phyloP scores from a whole-genome alignment of 2,329 filamentous ascomycete genomes.

The Penicillium occitanis region DNA sequence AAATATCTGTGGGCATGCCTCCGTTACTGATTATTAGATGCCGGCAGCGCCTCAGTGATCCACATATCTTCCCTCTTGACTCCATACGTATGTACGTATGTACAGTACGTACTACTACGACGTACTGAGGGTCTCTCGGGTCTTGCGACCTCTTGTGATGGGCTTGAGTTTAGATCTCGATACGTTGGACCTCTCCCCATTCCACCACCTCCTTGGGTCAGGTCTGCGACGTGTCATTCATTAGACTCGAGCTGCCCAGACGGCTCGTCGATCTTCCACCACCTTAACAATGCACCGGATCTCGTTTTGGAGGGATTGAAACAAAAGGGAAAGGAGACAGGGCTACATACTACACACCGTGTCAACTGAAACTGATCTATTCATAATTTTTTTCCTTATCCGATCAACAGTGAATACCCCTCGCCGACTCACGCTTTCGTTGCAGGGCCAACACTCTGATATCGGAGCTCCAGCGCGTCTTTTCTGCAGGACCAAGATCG shows the following conservation, averaged over 20 bases:
- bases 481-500: constrained; percentile 17
- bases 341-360: background rate
- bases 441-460: constrained; percentile 22
- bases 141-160: background rate
- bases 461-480: constrained; percentile 9
- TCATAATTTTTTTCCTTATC: constrained; percentile 11
- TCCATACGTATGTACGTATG: constrained; percentile 9
- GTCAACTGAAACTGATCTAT: background rate
- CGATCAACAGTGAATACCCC: constrained; percentile 19
- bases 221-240: constrained; percentile 24
- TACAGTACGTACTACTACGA: constrained; percentile 10
- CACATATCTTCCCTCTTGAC: constrained; percentile 19
- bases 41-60: constrained; percentile 18
- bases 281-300: constrained; percentile 14
- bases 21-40: constrained; percentile 21
- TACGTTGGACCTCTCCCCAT: constrained; percentile 8
- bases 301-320: constrained; percentile 12
- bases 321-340: constrained; percentile 8
- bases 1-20: constrained; percentile 15
- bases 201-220: constrained; percentile 18
- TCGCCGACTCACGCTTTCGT: constrained; percentile 18
- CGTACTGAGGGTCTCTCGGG: background rate
- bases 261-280: constrained; percentile 20
- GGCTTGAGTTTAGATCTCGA: constrained; percentile 12
- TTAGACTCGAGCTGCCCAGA: constrained; percentile 21